A percentile compares a stretch with the other conserved stretches of the same genome.
These are phyloP conservation scores for Syncephalastrum monosporum DNA, from an alignment of 371 early-diverging fungal genomes.

Conservation along the genomic window DNA sequence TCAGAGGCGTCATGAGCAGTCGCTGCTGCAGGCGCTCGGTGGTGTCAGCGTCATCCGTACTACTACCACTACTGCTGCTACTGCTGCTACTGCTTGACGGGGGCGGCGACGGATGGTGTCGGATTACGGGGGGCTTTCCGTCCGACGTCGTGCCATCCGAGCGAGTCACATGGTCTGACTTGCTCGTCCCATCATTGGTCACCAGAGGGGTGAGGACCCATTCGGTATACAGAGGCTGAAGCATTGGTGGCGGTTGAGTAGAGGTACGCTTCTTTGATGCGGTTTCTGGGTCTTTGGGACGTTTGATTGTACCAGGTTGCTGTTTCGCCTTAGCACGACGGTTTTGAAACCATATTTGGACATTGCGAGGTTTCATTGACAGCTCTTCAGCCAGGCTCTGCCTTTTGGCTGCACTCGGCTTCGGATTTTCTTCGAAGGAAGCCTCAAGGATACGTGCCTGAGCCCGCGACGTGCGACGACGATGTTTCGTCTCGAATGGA, in stretches of 20 bases:
- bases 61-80: conserved; percentile 8
- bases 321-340: conserved; percentile 80
- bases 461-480: conserved; percentile 66
- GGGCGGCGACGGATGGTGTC: conserved; percentile 1
- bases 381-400: conserved; percentile 68
- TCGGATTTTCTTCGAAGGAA: conserved; percentile 68
- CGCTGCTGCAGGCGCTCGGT: neutral
- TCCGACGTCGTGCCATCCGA: too few relatives aligned
- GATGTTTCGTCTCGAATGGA: conserved; percentile 77
- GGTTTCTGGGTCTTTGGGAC: conserved; percentile 2
- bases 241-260: conserved; percentile 10
- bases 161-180: conserved; percentile 5
- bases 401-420: conserved; percentile 67
- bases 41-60: neutral
- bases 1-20: neutral
- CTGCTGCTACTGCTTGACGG: conserved; percentile 6
- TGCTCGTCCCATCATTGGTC: conserved; percentile 8
- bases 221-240: conserved; percentile 15
- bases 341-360: conserved; percentile 99
- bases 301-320: neutral
- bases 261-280: conserved; percentile 4
- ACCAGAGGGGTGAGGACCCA: conserved; percentile 22
- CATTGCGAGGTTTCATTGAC: conserved; percentile 84
- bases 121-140: too few relatives aligned
- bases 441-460: conserved; percentile 71